Base-by-base conservation (phyloP, 2,329 filamentous ascomycete species). In the Fusarium mexicanum region DNA sequence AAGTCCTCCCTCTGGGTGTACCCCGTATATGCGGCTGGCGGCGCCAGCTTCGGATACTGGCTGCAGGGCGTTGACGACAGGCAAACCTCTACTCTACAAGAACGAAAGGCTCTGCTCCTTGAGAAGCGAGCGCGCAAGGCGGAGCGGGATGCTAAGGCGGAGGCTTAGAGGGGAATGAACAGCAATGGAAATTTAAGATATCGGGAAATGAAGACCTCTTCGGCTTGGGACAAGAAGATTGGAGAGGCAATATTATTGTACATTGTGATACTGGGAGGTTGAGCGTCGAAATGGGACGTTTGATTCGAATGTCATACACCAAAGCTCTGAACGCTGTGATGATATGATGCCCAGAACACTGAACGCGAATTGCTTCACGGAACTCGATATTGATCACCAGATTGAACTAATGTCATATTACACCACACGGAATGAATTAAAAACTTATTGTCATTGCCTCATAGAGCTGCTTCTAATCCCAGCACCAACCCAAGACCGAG, bases 31-130 rank as follows among this genome's bases (percentile, higher is more conserved):
- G 95, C 92, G 67, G 90, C 90, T 77, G 90, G 94, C 73, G 95
- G 95, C 78, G 95, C 92, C 78, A 94, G 93, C 85, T 98, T 98
- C 85, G 96, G 96, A 78, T 98, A 98, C 88, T 99, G 96, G 95
- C 87, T 99, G 78, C 92, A 95, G 86, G 94, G 94, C 73, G 94
- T 98, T 64, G 94, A 98, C 84, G 87, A 94, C 80, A 89, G 91
- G 82, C 96, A 98, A 85, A 89, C 92, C 77, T 89, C 90, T 75
- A 89, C 95, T 72, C 86, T 99, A 68, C 86, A 88, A 75, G 93
- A 96, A 81, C 91, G 95, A 81, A 95, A 95, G 87, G 88, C 93
- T 77, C 84, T 88, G 64, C 88, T 99, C 76, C 86, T 98, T 67
- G 95, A 97, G 87, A 98, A 98, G 91, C 89, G 96, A 82, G 91